Evolutionary conservation across 164 flowering plant species (phyloP).

Genomic region (Vitis cinerea): DNA sequence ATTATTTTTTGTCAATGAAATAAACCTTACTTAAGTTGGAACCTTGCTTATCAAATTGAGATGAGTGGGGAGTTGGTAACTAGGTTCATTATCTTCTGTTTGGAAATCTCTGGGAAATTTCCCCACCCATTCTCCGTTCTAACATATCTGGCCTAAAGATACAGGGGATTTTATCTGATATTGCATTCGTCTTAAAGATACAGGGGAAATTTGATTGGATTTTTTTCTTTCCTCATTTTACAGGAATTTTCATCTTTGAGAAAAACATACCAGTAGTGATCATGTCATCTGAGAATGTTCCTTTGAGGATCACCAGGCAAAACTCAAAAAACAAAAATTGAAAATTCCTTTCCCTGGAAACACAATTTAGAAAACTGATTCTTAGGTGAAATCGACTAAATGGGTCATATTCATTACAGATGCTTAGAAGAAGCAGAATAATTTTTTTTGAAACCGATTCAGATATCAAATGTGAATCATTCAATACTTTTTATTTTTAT

Average conservation of each 20-base stretch:
- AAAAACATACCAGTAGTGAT: constrained; percentile 85
- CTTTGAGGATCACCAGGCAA: constrained; percentile 85
- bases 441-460: constrained; percentile 76
- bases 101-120: constrained; percentile 10
- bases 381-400: constrained; percentile 2
- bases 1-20: background rate
- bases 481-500: too few species aligned
- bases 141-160: background rate
- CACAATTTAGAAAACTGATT: background rate
- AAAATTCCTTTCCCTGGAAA: background rate
- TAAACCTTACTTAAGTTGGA: background rate
- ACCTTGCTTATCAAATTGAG: too few species aligned
- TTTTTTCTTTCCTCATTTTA: constrained; percentile 8
- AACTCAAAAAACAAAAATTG: constrained; percentile 1
- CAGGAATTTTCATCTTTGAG: constrained; percentile 76
- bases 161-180: background rate
- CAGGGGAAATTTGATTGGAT: background rate
- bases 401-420: constrained; percentile 34
- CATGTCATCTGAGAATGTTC: constrained; percentile 96
- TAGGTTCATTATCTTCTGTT: too few species aligned
- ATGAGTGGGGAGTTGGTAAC: too few species aligned
- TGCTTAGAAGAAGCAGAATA: constrained; percentile 94
- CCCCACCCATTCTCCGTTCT: background rate
- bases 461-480: constrained; percentile 54
- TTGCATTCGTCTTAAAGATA: background rate